phyloP scores from a whole-genome alignment of 2,329 filamentous ascomycete genomes.

The Drechslerella coelobrocha region DNA sequence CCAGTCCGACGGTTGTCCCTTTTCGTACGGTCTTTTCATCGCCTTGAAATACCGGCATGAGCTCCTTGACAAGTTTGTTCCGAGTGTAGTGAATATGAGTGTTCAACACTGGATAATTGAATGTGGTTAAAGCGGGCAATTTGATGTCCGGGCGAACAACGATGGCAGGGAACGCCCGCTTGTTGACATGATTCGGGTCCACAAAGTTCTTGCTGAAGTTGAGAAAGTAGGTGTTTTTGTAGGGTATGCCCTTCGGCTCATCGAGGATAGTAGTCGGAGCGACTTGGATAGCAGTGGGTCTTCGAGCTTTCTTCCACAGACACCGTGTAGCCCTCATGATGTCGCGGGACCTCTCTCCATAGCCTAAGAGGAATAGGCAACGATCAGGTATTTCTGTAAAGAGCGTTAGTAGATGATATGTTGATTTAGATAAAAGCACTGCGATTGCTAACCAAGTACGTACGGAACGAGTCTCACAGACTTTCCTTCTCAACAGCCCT shows the following conservation, averaged over 20 bases:
- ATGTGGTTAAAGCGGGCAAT: not conserved
- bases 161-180: not conserved
- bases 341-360: not conserved
- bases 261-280: not conserved
- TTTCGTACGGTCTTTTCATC: not conserved
- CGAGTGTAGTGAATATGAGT: slow-evolving; percentile 18
- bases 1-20: slow-evolving; percentile 19
- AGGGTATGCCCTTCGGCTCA: slow-evolving; percentile 13
- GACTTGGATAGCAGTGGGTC: not conserved
- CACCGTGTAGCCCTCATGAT: slow-evolving; percentile 5
- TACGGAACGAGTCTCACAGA: too few species aligned
- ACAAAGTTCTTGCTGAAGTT: slow-evolving; percentile 10
- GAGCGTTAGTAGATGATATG: not conserved
- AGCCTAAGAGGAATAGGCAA: not conserved
- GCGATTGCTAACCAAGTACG: too few species aligned
- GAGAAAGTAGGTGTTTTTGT: slow-evolving; percentile 18
- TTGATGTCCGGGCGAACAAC: slow-evolving; percentile 23
- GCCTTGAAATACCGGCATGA: not conserved
- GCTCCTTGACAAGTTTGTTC: not conserved
- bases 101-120: slow-evolving; percentile 12
- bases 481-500: too few species aligned
- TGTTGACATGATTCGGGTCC: not conserved
- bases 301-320: not conserved
- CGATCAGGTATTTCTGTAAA: not conserved
- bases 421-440: not conserved